Percentiles rank a stretch among this genome's conserved stretches.
phyloP scores from a whole-genome alignment of 495 filamentous ascomycete species.

The Aspergillus olivimuriae region DNA sequence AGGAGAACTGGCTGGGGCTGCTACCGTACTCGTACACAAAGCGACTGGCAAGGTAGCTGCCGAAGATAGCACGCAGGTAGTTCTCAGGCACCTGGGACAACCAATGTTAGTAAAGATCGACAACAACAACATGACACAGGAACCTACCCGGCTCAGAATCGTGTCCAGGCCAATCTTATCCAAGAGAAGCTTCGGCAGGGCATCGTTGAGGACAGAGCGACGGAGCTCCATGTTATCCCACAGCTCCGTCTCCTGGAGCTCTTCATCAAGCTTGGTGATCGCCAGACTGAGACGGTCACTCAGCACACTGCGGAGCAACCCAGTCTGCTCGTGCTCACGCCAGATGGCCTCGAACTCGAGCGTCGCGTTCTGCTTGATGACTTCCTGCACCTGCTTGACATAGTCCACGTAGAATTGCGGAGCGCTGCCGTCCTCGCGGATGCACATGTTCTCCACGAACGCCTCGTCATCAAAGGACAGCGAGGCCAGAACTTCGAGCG shows the following conservation, averaged over 20 bases:
- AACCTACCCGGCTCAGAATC: conserved; percentile 71
- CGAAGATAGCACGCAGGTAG: conserved; percentile 92
- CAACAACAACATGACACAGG: no score
- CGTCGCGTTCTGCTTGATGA: conserved; percentile 80
- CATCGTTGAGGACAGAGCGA: conserved; percentile 72
- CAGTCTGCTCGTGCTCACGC: conserved; percentile 82
- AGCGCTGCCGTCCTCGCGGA: conserved; percentile 65
- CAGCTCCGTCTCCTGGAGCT: conserved; percentile 84
- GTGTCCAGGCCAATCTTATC: conserved; percentile 85
- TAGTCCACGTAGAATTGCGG: conserved; percentile 90
- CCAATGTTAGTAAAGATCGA: neutral
- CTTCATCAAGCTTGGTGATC: conserved; percentile 92
- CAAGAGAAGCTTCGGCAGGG: conserved; percentile 75
- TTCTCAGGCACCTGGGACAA: conserved; percentile 68
- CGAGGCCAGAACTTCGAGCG: conserved; percentile 89
- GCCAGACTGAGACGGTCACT: conserved; percentile 84
- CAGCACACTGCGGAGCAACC: conserved; percentile 70
- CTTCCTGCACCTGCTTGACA: conserved; percentile 83
- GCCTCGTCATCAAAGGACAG: conserved; percentile 85
- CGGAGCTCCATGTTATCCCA: conserved; percentile 81
- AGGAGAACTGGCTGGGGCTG: conserved; percentile 90
- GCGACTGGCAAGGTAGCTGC: conserved; percentile 85
- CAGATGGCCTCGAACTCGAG: conserved; percentile 98
- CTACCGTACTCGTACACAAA: conserved; percentile 96
- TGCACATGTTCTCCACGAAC: conserved; percentile 92